A percentile compares a stretch with the other conserved stretches of the same genome.
These are phyloP conservation scores for Wickerhamiella siamensis DNA, from an alignment of 805 yeast genomes.

Conservation along the genomic window DNA sequence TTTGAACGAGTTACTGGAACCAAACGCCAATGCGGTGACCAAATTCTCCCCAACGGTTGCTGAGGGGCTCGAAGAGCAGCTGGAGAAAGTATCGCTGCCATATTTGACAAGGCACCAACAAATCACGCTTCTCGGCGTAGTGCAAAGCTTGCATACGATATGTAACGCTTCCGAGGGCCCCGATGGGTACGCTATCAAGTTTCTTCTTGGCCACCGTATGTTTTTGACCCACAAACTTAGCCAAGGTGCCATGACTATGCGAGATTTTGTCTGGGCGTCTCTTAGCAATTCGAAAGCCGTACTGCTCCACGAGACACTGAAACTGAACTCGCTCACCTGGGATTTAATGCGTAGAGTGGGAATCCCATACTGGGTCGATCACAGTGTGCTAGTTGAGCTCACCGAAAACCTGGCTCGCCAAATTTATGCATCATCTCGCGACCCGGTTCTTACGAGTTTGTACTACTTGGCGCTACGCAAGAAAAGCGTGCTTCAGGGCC, in stretches of 20 bases:
- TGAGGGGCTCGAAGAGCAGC: conserved; percentile 38
- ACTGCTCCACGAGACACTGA: conserved; percentile 32
- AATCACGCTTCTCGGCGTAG: conserved; percentile 56
- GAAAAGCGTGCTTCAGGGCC: conserved; percentile 58
- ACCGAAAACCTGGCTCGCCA: conserved; percentile 60
- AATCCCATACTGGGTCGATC: conserved; percentile 55
- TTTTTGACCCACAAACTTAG: conserved; percentile 39
- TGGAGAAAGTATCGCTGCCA: conserved; percentile 57
- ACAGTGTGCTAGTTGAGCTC: conserved; percentile 32
- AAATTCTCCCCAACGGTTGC: not conserved
- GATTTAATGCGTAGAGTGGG: conserved; percentile 39
- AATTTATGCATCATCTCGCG: conserved; percentile 48
- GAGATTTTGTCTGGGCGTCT: conserved; percentile 80
- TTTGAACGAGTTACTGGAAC: conserved; percentile 1
- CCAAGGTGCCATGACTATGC: conserved; percentile 46
- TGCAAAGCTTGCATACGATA: conserved; percentile 48
- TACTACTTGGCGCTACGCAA: conserved; percentile 67
- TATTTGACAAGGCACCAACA: conserved; percentile 85
- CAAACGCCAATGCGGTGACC: not conserved
- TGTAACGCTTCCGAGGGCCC: conserved; percentile 30
- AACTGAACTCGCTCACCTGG: conserved; percentile 1
- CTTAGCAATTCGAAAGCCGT: conserved; percentile 69
- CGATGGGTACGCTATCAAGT: conserved; percentile 58
- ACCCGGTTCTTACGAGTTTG: conserved; percentile 62
- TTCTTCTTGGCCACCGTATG: conserved; percentile 54